Percentiles rank a stretch among this genome's conserved stretches.
Conservation (phyloP, 2,329 filamentous ascomycete species). For the Didymella keratinophila region DNA sequence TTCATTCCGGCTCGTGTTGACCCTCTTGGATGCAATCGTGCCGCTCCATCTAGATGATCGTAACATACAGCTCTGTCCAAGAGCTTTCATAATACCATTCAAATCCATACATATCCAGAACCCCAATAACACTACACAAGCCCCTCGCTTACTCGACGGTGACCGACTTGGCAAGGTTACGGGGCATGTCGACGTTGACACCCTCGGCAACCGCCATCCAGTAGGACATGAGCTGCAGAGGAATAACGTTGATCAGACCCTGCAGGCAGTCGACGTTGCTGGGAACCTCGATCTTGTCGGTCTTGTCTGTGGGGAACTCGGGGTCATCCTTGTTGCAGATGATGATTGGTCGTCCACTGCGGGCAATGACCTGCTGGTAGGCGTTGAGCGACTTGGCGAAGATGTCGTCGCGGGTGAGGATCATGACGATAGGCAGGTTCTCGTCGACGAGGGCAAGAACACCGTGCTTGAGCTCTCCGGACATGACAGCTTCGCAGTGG, state of each 20-base stretch:
- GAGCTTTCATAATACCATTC: conserved; percentile 36
- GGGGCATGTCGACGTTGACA: conserved; percentile 96
- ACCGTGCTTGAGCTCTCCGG: conserved; percentile 98
- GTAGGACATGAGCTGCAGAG: conserved; percentile 97
- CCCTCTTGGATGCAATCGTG: conserved; percentile 18
- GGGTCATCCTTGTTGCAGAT: conserved; percentile 93
- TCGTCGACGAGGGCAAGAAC: conserved; percentile 97
- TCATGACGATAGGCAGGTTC: conserved; percentile 99
- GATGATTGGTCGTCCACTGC: conserved; percentile 94
- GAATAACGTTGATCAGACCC: conserved; percentile 96
- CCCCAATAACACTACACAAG: conserved; percentile 21
- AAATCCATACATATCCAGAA: conserved; percentile 35
- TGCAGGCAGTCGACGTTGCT: conserved; percentile 95
- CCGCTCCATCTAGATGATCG: conserved; percentile 30
- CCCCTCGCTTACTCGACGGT: conserved; percentile 82
- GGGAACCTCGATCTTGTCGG: conserved; percentile 97
- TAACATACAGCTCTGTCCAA: conserved; percentile 29
- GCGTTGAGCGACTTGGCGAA: conserved; percentile 99
- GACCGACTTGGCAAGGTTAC: conserved; percentile 98
- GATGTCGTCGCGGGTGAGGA: conserved; percentile 92
- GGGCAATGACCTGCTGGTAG: conserved; percentile 98
- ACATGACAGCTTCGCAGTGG: conserved; percentile 99
- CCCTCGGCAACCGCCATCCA: conserved; percentile 97
- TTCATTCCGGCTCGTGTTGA: conserved; percentile 23
- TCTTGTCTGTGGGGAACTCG: conserved; percentile 87